Evolutionary conservation across 148 eudicot species (phyloP), one percentile per base, ranked within the genome.

Genomic region (Gaultheria prostrata): DNA sequence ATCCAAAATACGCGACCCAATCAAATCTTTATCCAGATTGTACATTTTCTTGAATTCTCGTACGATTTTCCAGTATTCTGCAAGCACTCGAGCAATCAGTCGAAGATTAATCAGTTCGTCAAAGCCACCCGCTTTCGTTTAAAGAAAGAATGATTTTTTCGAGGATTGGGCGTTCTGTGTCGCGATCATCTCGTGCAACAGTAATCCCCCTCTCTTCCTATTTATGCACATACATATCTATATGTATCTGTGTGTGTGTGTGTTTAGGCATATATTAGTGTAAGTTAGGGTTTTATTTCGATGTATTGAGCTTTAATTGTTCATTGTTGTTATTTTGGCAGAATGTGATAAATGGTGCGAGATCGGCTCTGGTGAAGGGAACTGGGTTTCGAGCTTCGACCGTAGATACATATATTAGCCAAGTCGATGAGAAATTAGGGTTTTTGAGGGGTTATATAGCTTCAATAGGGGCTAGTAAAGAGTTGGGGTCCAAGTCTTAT

Each of bases 391-490:
- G 84, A 85, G 85, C 83, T 79, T 35, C 86, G 21, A 14, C 54
- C 76, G 72, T 78, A 10, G 82, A 86, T 77, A 69, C 59, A 3
- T 79, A 79, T 71, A 67, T 76, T 35, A 80, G 75, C 83, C 86
- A 71, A 35, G 43, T 86, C 45, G 91, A 93, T 80, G 86, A 84
- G 2, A 89, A 91, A 30, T 82, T 95, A 83, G 94, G 91, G 89
- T 82, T 91, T 82, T 48, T 93, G 80, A 95, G 97, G 88, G 88
- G 88, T 45, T 95, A 93, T 90, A 65, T 95, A 50, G 87, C 91
- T 67, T 85, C 93, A 11, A 50, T 89, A 81, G 92, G 95, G 77
- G 87, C 86, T 61, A 77, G 76, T 24, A 89, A 84, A 48, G 83
- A 83, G 51, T 83, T 77, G 0, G 39, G 17, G 21, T 75, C 86